Evolutionary conservation across 2,329 filamentous ascomycete genomes (phyloP), one percentile per base, ranked within the genome.

Genomic region (Blastomyces parvus): DNA sequence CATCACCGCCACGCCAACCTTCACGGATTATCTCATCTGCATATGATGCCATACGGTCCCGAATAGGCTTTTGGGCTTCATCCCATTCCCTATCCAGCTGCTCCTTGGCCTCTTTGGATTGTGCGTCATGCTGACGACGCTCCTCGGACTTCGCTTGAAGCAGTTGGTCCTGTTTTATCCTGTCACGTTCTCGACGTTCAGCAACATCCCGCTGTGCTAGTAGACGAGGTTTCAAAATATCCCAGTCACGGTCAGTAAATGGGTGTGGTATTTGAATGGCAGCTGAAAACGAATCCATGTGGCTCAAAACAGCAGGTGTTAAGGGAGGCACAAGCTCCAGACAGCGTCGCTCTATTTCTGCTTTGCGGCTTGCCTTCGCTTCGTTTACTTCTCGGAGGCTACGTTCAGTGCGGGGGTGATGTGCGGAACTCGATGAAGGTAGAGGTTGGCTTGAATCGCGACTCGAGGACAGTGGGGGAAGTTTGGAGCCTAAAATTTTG

Each of bases 281-380:
- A 46, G 87, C 88, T 70, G 88, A 84, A 73, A 91, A 93, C 0
- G 88, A 86, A 57, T 88, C 83, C 74, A 91, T 89, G 70, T 88
- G 86, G 62, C 82, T 82, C 63, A 92, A 78, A 52, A 89, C 79
- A 67, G 80, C 81, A 48, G 85, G 76, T 59, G 79, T 76, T 63
- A 93, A 77, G 0, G 89, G 87, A 33, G 88, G 88, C 40, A 86
- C 75, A 59, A 93, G 80, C 58, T 83, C 79, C 72, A 83, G 76
- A 70, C 87, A 89, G 36, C 88, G 84, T 60, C 82, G 82, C 73
- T 91, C 88, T 69, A 93, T 91, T 68, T 91, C 89, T 17, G 80
- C 78, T 71, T 83, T 84, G 65, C 88, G 83, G 64, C 79, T 80
- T 62, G 83, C 82, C 72, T 88, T 89, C 25, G 87, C 78, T 69